These are phyloP conservation scores for Scorias spongiosa DNA, from an alignment of 2,329 filamentous ascomycete genomes.

Conservation along the genomic window DNA sequence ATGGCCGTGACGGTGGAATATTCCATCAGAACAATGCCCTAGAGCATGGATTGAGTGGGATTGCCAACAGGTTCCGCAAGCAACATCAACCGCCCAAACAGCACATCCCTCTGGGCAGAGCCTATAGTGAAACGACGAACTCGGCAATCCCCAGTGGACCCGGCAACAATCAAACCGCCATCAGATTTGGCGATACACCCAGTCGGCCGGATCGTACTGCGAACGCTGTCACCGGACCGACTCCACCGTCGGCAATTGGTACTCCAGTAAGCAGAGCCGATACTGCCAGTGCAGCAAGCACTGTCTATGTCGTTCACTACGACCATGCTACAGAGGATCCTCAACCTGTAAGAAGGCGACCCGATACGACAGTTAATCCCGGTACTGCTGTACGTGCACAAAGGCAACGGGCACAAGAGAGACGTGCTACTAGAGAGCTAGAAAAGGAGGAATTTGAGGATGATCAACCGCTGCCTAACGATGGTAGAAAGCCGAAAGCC, in stretches of 20 bases:
- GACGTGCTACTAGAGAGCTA: slow-evolving; percentile 1
- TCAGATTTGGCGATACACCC: slow-evolving; percentile 10
- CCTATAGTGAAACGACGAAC: slow-evolving; percentile 11
- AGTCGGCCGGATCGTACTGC: slow-evolving; percentile 10
- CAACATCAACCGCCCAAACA: slow-evolving; percentile 9
- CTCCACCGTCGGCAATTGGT: slow-evolving; percentile 31
- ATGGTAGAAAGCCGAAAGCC: background rate
- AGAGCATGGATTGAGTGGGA: slow-evolving; percentile 13
- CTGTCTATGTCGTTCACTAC: slow-evolving; percentile 48
- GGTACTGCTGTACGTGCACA: slow-evolving; percentile 3
- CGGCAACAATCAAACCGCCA: slow-evolving; percentile 1
- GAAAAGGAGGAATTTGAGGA: slow-evolving; percentile 14
- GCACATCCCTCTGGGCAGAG: slow-evolving; percentile 19
- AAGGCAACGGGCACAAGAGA: slow-evolving; percentile 1
- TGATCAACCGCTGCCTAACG: slow-evolving; percentile 4
- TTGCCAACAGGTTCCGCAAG: slow-evolving; percentile 14
- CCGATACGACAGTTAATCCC: slow-evolving; percentile 4
- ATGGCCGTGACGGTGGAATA: slow-evolving; percentile 13
- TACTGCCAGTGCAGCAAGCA: slow-evolving; percentile 47
- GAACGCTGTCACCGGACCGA: slow-evolving; percentile 10
- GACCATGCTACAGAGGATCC: slow-evolving; percentile 35
- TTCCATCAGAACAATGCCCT: slow-evolving; percentile 10
- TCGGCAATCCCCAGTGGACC: slow-evolving; percentile 4
- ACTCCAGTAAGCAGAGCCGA: slow-evolving; percentile 46
- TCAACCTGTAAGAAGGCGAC: slow-evolving; percentile 17